Conservation (phyloP, 2,329 filamentous ascomycete genomes). For the Alternaria rosae region DNA sequence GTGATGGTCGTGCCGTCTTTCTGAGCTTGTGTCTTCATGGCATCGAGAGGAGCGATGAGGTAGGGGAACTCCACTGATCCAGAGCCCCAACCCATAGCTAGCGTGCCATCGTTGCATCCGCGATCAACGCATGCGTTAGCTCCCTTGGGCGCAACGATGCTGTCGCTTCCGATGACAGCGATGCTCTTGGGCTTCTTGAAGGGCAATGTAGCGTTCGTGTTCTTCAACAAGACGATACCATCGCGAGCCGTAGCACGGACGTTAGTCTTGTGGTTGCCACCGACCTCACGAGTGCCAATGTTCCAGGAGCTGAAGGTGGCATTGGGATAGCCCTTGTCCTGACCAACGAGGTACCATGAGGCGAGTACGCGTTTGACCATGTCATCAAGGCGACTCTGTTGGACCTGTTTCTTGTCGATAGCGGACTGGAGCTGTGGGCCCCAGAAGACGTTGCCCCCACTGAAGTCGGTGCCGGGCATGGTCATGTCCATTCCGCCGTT, state of each 20-base stretch:
- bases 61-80: conserved; percentile 60
- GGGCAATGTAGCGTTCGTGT: conserved; percentile 73
- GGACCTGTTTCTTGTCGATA: conserved; percentile 57
- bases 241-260: conserved; percentile 55
- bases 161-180: conserved; percentile 75
- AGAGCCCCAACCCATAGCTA: conserved; percentile 74
- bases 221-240: conserved; percentile 64
- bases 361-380: conserved; percentile 57
- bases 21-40: conserved; percentile 49
- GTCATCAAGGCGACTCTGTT: conserved; percentile 51
- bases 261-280: conserved; percentile 50
- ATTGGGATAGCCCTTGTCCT: conserved; percentile 55
- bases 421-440: conserved; percentile 62
- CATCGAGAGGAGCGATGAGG: conserved; percentile 54
- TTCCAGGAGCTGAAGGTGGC: conserved; percentile 58
- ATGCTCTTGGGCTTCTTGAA: conserved; percentile 72
- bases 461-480: conserved; percentile 61
- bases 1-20: conserved; percentile 50
- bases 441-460: conserved; percentile 60
- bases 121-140: conserved; percentile 81
- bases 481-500: conserved; percentile 61
- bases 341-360: conserved; percentile 58
- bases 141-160: conserved; percentile 75
- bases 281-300: conserved; percentile 49
- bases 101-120: conserved; percentile 65